phyloP scores from a whole-genome alignment of 805 yeast genomes.

The Candida saitoana region DNA sequence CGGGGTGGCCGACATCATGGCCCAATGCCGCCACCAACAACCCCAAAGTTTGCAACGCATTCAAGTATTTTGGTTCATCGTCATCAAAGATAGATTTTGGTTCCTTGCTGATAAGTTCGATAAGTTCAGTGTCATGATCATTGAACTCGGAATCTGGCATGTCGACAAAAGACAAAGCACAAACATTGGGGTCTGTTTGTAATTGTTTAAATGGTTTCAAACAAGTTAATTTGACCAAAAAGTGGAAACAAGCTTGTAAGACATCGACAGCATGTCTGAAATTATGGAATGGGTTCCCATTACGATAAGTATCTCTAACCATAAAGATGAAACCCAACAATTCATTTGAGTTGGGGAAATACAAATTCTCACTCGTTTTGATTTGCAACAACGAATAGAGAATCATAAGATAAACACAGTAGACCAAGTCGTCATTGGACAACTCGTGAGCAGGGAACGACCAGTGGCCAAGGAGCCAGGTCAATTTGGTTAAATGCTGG shows the following conservation, averaged over 20 bases:
- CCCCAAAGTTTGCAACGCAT: constrained; percentile 48
- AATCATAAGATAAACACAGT: constrained; percentile 56
- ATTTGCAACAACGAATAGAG: constrained; percentile 36
- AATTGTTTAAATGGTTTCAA: constrained; percentile 36
- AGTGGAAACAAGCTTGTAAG: constrained; percentile 79
- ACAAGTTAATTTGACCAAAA: constrained; percentile 43
- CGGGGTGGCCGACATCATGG: constrained; percentile 96
- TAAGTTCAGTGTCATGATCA: neutral
- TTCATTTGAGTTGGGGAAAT: constrained; percentile 31
- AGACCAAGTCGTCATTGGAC: constrained; percentile 60
- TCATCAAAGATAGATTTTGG: neutral
- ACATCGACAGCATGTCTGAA: constrained; percentile 96
- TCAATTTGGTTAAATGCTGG: constrained; percentile 22
- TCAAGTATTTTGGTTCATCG: constrained; percentile 16
- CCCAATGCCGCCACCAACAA: constrained; percentile 81
- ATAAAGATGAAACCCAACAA: constrained; percentile 59
- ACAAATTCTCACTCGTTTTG: constrained; percentile 10
- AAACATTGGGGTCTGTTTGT: constrained; percentile 26
- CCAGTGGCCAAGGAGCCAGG: constrained; percentile 55
- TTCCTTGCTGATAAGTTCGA: neutral
- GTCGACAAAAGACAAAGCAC: constrained; percentile 19
- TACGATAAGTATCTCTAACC: constrained; percentile 73
- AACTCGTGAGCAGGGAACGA: constrained; percentile 67
- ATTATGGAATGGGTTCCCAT: constrained; percentile 89
- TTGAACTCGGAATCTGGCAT: constrained; percentile 6